phyloP scores from a whole-genome alignment of 2,329 filamentous ascomycete genomes.

The Venturia aucupariae region DNA sequence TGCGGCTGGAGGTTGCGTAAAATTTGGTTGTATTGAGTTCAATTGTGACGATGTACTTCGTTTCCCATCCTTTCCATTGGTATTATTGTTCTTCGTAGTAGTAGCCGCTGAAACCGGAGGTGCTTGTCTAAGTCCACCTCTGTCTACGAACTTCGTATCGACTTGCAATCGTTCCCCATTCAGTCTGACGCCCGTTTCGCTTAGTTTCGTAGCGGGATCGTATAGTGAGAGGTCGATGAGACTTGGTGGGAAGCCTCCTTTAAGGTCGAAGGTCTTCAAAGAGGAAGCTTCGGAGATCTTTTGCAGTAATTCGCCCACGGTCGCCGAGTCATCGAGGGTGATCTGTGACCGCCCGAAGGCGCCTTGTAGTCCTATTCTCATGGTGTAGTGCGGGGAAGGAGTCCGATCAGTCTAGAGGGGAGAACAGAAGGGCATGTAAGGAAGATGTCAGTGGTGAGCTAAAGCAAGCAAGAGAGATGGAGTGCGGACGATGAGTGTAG shows the following conservation, averaged over 20 bases:
- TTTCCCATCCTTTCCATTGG: slow-evolving; percentile 19
- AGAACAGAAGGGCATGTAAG: background rate
- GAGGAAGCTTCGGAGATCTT: slow-evolving; percentile 56
- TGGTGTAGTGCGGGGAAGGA: background rate
- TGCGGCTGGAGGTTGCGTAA: slow-evolving; percentile 14
- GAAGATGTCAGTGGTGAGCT: background rate
- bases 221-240: slow-evolving; percentile 52
- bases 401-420: background rate
- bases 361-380: slow-evolving; percentile 28
- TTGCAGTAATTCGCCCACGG: slow-evolving; percentile 50
- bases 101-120: background rate
- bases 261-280: slow-evolving; percentile 61
- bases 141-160: slow-evolving; percentile 35
- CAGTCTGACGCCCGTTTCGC: slow-evolving; percentile 50
- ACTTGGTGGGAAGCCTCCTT: slow-evolving; percentile 76
- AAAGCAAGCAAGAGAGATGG: background rate
- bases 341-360: slow-evolving; percentile 62
- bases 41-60: slow-evolving; percentile 12
- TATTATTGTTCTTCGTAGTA: background rate
- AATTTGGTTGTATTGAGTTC: slow-evolving; percentile 19
- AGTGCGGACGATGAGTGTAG: background rate
- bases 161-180: slow-evolving; percentile 63
- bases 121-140: slow-evolving; percentile 13
- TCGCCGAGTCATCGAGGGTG: slow-evolving; percentile 58
- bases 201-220: slow-evolving; percentile 40